Evolutionary conservation across 148 eudicot species (phyloP), one percentile per base, ranked within the genome.

Genomic region (Euryodendron excelsum): DNA sequence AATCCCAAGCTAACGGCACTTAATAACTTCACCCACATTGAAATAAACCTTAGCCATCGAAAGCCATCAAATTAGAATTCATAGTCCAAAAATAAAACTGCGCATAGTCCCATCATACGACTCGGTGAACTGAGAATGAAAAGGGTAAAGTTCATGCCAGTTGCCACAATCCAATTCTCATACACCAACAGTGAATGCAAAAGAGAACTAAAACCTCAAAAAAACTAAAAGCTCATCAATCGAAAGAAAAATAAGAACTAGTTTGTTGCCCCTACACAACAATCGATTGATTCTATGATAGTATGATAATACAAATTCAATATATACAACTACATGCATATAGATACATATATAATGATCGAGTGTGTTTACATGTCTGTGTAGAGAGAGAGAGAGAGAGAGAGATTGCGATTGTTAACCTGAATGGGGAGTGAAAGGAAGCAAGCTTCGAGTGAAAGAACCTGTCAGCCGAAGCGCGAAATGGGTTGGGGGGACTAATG

Each of bases 21-120:
- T 7, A 25, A 39, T 34, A 75, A 75, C 72, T 61, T 12, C 69
- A 20, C 23, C 36, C 56, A 45, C 58, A 61, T 9, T 4, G 28
- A 47, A 17, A 5, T 20, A 75, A 75, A 62, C 69, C 78, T 56
- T 62, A n/a, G n/a, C n/a, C n/a, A n/a, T n/a, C n/a, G 62, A 33
- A 62, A 75, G 8, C 3, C 30, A 75, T 44, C 10, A 41, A n/a
- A n/a, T 44, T 23, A 62, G 28, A 66, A 15, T 39, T 74, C 34
- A 41, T 36, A 39, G 12, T 39, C 1, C 25, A 62, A 61, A 10
- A n/a, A n/a, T 10, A 31, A 61, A 64, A 9, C 21, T 55, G 3
- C 8, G 7, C 27, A 56, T 20, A 28, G 20, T 23, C 74, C 25
- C 39, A 52, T 18, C 53, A 27, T 5, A 75, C 66, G 25, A 47